Evolutionary conservation across 2,329 filamentous ascomycete genomes (phyloP).

Genomic region (Alternaria incomplexa): DNA sequence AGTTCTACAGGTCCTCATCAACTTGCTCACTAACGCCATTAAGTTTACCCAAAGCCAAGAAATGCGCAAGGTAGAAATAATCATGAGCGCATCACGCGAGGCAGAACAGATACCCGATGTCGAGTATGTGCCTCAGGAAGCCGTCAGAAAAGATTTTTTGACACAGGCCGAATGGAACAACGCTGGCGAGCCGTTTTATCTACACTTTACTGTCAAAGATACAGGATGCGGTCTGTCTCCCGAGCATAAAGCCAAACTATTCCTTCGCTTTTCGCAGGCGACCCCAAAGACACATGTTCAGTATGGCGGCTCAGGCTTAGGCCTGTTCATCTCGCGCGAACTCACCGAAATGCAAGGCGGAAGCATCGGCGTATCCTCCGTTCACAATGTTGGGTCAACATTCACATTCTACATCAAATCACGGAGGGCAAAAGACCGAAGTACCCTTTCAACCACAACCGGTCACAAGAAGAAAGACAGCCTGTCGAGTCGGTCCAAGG

Average conservation of each 20-base stretch:
- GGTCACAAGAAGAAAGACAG: not conserved
- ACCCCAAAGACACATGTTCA: slow-evolving; percentile 30
- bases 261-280: slow-evolving; percentile 34
- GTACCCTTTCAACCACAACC: not conserved
- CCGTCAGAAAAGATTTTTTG: not conserved
- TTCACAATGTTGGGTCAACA: slow-evolving; percentile 26
- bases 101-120: not conserved
- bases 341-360: slow-evolving; percentile 36
- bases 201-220: slow-evolving; percentile 13
- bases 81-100: slow-evolving; percentile 9
- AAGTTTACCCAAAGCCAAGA: slow-evolving; percentile 33
- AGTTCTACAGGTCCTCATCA: slow-evolving; percentile 35
- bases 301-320: slow-evolving; percentile 31
- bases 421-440: not conserved
- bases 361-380: slow-evolving; percentile 29
- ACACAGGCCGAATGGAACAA: slow-evolving; percentile 1
- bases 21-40: slow-evolving; percentile 42
- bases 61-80: slow-evolving; percentile 6
- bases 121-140: slow-evolving; percentile 12
- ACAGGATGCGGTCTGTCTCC: slow-evolving; percentile 10
- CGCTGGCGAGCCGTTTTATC: slow-evolving; percentile 12
- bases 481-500: not conserved
- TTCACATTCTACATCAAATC: slow-evolving; percentile 35
- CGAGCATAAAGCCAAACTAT: slow-evolving; percentile 21
- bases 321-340: slow-evolving; percentile 34